These are phyloP conservation scores for Barnettozyma populi DNA, from an alignment of 805 yeast species.

Conservation along the genomic window DNA sequence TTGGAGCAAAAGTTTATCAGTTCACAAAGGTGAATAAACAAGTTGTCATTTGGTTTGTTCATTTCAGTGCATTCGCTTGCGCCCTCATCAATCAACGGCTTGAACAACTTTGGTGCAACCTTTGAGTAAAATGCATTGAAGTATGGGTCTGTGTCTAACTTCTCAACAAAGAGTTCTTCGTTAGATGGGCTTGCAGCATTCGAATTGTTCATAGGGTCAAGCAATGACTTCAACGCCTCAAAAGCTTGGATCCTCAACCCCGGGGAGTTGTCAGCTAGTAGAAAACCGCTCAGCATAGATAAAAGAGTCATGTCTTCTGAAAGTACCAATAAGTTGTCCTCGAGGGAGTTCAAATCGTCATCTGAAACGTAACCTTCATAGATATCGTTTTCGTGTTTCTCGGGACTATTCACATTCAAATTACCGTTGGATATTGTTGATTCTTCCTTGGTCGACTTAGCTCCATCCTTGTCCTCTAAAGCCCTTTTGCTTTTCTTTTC, in stretches of 20 bases:
- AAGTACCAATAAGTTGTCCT: conserved; percentile 18
- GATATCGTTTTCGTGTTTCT: neutral
- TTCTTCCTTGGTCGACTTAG: neutral
- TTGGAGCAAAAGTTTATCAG: conserved; percentile 60
- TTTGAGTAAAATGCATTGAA: conserved; percentile 55
- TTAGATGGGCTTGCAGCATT: conserved; percentile 15
- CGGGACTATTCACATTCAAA: conserved; percentile 7
- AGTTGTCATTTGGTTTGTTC: conserved; percentile 31
- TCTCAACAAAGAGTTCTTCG: conserved; percentile 20
- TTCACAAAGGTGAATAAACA: conserved; percentile 62
- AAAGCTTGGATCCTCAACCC: conserved; percentile 78
- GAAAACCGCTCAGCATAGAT: conserved; percentile 48
- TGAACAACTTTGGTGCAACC: conserved; percentile 56
- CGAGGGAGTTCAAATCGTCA: conserved; percentile 2
- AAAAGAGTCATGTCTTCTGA: conserved; percentile 57
- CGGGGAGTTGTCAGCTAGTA: conserved; percentile 57
- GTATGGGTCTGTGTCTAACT: conserved; percentile 38
- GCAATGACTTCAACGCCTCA: conserved; percentile 71
- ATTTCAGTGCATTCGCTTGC: neutral
- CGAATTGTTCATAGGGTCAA: conserved; percentile 42
- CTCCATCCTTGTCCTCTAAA: conserved; percentile 1
- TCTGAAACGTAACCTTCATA: conserved; percentile 3
- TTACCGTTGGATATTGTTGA: neutral
- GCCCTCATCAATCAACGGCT: conserved; percentile 32
- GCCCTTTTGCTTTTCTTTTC: neutral